Conservation (phyloP, 305 asterid species). For the Striga hermonthica region DNA sequence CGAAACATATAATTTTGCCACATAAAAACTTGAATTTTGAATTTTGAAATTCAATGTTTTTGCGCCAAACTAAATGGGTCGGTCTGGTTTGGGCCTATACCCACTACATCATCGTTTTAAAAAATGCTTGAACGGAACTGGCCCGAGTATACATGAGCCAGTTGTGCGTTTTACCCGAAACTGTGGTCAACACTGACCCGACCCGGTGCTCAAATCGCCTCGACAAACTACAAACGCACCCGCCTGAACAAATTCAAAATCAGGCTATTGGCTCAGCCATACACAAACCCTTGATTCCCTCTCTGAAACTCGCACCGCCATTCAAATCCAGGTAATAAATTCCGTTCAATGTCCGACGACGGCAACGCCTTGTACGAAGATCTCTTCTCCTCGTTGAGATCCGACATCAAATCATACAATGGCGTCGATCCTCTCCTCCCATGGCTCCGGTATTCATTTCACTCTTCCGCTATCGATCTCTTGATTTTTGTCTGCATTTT, state of each 20-base stretch:
- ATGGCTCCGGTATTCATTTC: conserved; percentile 67
- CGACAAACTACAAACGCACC: not conserved
- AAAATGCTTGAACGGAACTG: no score
- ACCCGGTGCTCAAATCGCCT: no score
- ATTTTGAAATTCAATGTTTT: no score
- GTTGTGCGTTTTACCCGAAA: no score
- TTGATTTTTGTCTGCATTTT: conserved; percentile 3
- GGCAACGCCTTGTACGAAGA: conserved; percentile 38
- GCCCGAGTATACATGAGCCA: no score
- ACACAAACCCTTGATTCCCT: conserved; percentile 4
- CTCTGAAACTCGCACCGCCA: not conserved
- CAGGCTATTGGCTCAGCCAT: not conserved
- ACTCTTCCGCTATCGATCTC: not conserved
- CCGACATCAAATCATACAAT: conserved; percentile 70
- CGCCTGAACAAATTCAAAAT: conserved; percentile 43
- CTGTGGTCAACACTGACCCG: no score
- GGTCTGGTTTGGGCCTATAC: no score
- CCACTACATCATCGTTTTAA: no score
- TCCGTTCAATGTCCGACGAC: conserved; percentile 45
- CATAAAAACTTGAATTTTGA: no score
- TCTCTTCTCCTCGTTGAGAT: conserved; percentile 62
- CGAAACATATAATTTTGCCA: no score
- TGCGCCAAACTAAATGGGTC: no score
- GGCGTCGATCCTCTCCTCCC: conserved; percentile 88
- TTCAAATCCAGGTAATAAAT: conserved; percentile 14